Evolutionary conservation across 371 early-diverging fungal species (phyloP).

Genomic region (Apophysomyces trapeziformis): DNA sequence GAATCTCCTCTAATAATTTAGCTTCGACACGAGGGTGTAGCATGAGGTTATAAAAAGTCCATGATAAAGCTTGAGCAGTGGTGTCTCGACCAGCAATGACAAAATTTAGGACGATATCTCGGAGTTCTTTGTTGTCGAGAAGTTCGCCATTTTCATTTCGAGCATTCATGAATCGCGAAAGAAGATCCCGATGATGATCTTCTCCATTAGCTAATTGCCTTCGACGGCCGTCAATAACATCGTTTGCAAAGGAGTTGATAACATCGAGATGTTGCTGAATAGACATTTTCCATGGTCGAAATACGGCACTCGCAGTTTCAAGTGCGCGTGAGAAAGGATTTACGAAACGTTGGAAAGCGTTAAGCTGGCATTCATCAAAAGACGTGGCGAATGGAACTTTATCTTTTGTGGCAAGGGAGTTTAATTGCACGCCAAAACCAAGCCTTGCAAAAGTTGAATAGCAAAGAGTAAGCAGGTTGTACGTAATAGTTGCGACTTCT

Average conservation of each 20-base stretch:
- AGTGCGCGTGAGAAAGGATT: conserved; percentile 58
- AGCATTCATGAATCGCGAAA: conserved; percentile 65
- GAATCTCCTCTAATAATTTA: conserved; percentile 64
- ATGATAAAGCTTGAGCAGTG: conserved; percentile 74
- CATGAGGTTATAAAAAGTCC: conserved; percentile 69
- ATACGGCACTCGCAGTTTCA: conserved; percentile 34
- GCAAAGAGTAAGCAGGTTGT: conserved; percentile 16
- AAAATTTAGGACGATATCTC: conserved; percentile 74
- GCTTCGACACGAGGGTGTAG: conserved; percentile 56
- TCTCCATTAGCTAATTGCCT: conserved; percentile 44
- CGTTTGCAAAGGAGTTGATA: conserved; percentile 53
- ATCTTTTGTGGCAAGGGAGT: conserved; percentile 31
- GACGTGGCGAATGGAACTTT: conserved; percentile 54
- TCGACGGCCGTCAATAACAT: conserved; percentile 49
- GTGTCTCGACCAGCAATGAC: conserved; percentile 73
- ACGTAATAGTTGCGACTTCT: conserved; percentile 18
- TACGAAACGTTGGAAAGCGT: conserved; percentile 48
- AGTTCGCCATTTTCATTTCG: conserved; percentile 56
- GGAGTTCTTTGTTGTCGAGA: conserved; percentile 55
- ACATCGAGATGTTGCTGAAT: conserved; percentile 49
- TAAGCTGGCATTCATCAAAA: conserved; percentile 52
- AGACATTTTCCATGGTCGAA: conserved; percentile 37
- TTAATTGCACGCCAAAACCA: conserved; percentile 54
- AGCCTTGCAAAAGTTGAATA: conserved; percentile 21
- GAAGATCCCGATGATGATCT: conserved; percentile 52